Evolutionary conservation across 768 basidiomycete genomes (phyloP).

Genomic region (Podaxis carcinomalis): DNA sequence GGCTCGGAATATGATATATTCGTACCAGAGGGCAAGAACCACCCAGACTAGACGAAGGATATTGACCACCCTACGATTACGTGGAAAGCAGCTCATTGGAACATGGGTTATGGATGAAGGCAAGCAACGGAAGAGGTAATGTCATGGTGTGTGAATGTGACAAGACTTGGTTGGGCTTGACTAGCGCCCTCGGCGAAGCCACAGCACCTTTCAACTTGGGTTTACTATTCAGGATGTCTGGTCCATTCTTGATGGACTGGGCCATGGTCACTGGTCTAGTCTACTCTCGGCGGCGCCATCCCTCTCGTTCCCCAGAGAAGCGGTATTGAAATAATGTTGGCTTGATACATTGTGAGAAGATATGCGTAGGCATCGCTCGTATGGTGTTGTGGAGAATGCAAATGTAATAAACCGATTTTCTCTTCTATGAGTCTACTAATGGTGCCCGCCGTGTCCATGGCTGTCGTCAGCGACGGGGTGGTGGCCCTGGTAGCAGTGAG

Average conservation of each 20-base stretch:
- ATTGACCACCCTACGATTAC: constrained; percentile 34
- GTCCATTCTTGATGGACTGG: no score
- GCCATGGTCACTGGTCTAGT: neutral
- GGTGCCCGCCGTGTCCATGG: constrained; percentile 33
- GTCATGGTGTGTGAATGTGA: constrained; percentile 4
- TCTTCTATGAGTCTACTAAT: constrained; percentile 25
- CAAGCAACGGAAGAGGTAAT: neutral
- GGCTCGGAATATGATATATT: constrained; percentile 52
- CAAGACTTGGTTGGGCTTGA: neutral
- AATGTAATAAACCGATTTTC: neutral
- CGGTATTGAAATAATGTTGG: neutral
- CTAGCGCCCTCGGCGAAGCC: neutral
- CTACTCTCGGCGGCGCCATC: neutral
- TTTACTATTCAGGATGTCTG: neutral
- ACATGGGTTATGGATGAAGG: neutral
- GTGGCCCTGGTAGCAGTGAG: constrained; percentile 36
- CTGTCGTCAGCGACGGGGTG: constrained; percentile 38
- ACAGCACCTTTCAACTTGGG: neutral
- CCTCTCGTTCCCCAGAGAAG: no score
- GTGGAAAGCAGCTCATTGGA: constrained; percentile 21
- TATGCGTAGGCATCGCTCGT: neutral
- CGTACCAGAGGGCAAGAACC: constrained; percentile 63
- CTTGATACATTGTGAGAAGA: neutral
- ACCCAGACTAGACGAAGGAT: constrained; percentile 58
- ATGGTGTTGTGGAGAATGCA: constrained; percentile 1